phyloP scores from a whole-genome alignment of 2,329 filamentous ascomycete species.

The Penicillium thymicola region DNA sequence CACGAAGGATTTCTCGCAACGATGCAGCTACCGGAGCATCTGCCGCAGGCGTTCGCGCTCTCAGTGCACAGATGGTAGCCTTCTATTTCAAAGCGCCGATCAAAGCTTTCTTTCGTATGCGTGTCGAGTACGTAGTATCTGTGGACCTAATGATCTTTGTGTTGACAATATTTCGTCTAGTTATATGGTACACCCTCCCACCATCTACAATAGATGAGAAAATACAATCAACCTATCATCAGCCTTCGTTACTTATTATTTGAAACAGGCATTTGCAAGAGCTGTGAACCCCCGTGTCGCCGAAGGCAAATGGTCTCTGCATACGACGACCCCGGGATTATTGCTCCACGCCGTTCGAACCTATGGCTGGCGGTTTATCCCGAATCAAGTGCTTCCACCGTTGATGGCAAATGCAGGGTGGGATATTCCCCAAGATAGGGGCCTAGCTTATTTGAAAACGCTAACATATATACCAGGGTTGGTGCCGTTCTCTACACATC shows the following conservation, averaged over 20 bases:
- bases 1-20: conserved; percentile 49
- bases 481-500: conserved; percentile 62
- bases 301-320: conserved; percentile 54
- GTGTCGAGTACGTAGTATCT: conserved; percentile 69
- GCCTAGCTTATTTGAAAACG: background rate
- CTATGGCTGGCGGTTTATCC: conserved; percentile 64
- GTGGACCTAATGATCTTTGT: background rate
- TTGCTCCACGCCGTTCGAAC: conserved; percentile 58
- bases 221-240: conserved; percentile 10
- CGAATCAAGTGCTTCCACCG: conserved; percentile 62
- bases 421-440: conserved; percentile 10
- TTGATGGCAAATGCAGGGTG: conserved; percentile 61
- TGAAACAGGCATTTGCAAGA: conserved; percentile 56
- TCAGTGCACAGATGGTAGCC: conserved; percentile 77
- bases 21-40: conserved; percentile 71
- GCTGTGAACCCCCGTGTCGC: conserved; percentile 57
- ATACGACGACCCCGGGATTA: conserved; percentile 59
- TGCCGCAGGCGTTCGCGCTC: conserved; percentile 76
- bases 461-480: conserved; percentile 40
- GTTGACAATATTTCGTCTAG: conserved; percentile 32
- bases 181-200: conserved; percentile 47
- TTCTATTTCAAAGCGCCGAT: conserved; percentile 91
- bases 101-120: conserved; percentile 86
- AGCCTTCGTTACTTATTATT: conserved; percentile 2
- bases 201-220: background rate